Percentiles rank a stretch among this genome's conserved stretches.
Conservation (phyloP, 805 yeast genomes). For the Starmerella scarabaei region DNA sequence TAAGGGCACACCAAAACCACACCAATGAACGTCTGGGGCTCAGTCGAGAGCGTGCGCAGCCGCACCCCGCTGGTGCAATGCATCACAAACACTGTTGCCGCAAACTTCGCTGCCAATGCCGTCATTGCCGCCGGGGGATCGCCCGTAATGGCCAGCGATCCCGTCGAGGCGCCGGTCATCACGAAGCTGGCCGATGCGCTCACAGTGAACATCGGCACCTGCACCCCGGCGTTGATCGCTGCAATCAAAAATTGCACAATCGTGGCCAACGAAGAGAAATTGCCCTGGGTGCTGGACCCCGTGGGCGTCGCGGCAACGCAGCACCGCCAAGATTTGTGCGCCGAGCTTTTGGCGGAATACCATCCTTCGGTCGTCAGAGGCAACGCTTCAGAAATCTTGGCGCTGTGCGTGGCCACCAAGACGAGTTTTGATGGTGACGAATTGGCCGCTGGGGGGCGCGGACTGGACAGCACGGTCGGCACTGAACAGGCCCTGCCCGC, state of each 20-base stretch:
- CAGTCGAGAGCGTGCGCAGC: conserved; percentile 19
- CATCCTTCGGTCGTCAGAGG: conserved; percentile 60
- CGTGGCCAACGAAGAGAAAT: conserved; percentile 42
- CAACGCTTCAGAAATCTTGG: conserved; percentile 63
- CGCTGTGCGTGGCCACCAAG: conserved; percentile 21
- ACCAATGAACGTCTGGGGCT: conserved; percentile 13
- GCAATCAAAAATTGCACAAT: conserved; percentile 25
- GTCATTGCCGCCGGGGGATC: conserved; percentile 74
- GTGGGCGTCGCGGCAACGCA: conserved; percentile 83
- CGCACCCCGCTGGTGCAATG: conserved; percentile 64
- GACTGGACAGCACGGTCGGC: conserved; percentile 18
- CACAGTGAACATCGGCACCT: conserved; percentile 64
- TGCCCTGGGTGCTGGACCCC: conserved; percentile 72
- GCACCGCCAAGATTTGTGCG: conserved; percentile 40
- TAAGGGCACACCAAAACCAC: no score
- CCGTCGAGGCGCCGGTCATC: conserved; percentile 54
- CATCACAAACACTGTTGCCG: conserved; percentile 79
- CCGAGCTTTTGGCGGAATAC: conserved; percentile 42
- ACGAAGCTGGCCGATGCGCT: conserved; percentile 45
- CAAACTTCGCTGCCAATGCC: conserved; percentile 76
- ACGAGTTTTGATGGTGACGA: background rate
- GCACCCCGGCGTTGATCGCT: conserved; percentile 10
- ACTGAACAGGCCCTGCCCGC: conserved; percentile 15
- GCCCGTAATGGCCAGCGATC: conserved; percentile 75
- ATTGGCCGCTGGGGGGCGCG: conserved; percentile 25